Conservation (phyloP, 306 rosid genomes). For the Malus sylvestris region DNA sequence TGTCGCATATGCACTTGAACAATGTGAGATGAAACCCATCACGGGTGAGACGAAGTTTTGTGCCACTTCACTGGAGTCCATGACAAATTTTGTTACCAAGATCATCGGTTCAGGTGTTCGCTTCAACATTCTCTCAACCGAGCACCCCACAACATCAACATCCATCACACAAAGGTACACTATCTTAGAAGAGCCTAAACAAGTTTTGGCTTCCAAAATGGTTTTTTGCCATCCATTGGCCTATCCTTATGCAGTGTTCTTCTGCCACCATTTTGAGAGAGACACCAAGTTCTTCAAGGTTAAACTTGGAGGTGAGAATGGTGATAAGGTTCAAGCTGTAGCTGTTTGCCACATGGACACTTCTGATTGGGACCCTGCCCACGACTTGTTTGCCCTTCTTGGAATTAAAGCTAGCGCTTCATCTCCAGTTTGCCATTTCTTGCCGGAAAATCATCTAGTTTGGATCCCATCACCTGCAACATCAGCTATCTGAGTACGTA, state of each 20-base stretch:
- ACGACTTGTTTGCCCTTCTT: constrained; percentile 22
- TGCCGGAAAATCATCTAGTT: constrained; percentile 45
- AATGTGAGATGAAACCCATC: constrained; percentile 31
- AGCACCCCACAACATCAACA: constrained; percentile 24
- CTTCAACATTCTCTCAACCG: constrained; percentile 28
- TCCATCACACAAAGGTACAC: constrained; percentile 34
- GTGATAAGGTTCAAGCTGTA: constrained; percentile 38
- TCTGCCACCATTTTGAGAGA: constrained; percentile 41
- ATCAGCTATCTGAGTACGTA: constrained; percentile 16
- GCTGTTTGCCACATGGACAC: constrained; percentile 61
- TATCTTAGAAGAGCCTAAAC: constrained; percentile 27
- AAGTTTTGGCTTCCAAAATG: constrained; percentile 48
- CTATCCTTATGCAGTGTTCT: constrained; percentile 46
- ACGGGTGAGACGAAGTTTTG: constrained; percentile 49
- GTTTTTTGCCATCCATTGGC: constrained; percentile 46
- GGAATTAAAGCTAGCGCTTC: constrained; percentile 32
- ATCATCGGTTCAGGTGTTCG: constrained; percentile 23
- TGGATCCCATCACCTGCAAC: constrained; percentile 38
- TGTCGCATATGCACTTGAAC: constrained; percentile 31
- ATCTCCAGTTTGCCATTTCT: constrained; percentile 50
- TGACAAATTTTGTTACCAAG: constrained; percentile 24
- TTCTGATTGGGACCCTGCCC: constrained; percentile 45
- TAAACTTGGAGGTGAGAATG: constrained; percentile 35
- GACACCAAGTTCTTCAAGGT: constrained; percentile 51
- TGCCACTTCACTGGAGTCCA: constrained; percentile 51